Evolutionary conservation across 2,329 filamentous ascomycete genomes (phyloP).

Genomic region (Juglanconis oblonga): DNA sequence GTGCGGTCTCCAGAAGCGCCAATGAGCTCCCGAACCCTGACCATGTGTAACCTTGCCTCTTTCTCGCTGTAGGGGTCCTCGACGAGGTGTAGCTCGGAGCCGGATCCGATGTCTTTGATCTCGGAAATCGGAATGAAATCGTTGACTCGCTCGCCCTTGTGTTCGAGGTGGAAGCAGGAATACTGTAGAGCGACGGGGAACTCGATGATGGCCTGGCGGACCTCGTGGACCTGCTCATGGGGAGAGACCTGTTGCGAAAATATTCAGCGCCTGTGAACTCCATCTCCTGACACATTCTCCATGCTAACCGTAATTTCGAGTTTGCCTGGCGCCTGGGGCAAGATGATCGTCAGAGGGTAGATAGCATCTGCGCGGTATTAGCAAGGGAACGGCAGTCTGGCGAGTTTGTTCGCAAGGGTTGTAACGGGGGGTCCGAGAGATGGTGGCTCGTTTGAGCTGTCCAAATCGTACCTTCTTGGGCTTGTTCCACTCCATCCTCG

Average conservation of each 20-base stretch:
- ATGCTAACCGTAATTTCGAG: slow-evolving; percentile 77
- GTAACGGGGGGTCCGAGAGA: neutral
- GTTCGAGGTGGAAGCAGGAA: slow-evolving; percentile 97
- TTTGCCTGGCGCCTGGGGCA: slow-evolving; percentile 75
- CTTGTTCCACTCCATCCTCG: slow-evolving; percentile 28
- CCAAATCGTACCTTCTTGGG: slow-evolving; percentile 29
- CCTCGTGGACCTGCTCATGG: slow-evolving; percentile 95
- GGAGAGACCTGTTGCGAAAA: slow-evolving; percentile 65
- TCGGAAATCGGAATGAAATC: slow-evolving; percentile 93
- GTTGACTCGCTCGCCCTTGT: slow-evolving; percentile 85
- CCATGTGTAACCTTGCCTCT: slow-evolving; percentile 91
- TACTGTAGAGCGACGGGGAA: slow-evolving; percentile 91
- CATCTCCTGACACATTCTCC: slow-evolving; percentile 6
- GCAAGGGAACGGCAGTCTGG: slow-evolving; percentile 6
- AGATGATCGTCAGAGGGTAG: slow-evolving; percentile 68
- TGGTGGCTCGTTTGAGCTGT: slow-evolving; percentile 20
- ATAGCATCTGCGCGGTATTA: slow-evolving; percentile 40
- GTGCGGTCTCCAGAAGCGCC: slow-evolving; percentile 86
- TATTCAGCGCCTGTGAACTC: slow-evolving; percentile 22
- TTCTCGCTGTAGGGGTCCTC: slow-evolving; percentile 98
- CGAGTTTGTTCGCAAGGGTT: neutral
- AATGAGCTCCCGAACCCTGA: slow-evolving; percentile 87
- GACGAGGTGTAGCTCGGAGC: slow-evolving; percentile 77
- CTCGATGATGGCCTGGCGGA: slow-evolving; percentile 95
- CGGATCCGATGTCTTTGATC: slow-evolving; percentile 71